Conservation (phyloP, 2,329 filamentous ascomycete species). For the Fusarium albosuccineum region DNA sequence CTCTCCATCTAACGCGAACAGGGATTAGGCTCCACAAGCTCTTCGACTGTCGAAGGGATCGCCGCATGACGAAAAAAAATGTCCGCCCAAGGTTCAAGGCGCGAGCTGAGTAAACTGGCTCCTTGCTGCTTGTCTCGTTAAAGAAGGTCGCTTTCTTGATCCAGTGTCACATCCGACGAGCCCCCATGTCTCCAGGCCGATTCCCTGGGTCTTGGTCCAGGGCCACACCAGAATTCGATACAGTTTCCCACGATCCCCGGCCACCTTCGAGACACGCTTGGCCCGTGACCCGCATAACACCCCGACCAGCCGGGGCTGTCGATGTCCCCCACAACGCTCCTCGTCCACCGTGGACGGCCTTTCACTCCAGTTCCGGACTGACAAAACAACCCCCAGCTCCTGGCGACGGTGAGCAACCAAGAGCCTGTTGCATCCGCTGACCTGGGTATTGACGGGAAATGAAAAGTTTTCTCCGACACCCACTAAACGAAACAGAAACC, state of each 20-base stretch:
- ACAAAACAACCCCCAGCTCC: slow-evolving; percentile 37
- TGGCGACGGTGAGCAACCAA: slow-evolving; percentile 22
- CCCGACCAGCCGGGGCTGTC: slow-evolving; percentile 30
- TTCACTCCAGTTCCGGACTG: slow-evolving; percentile 39
- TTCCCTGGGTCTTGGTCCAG: slow-evolving; percentile 10
- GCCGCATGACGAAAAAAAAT: slow-evolving; percentile 10
- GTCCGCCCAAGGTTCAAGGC: slow-evolving; percentile 12
- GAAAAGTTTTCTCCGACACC: slow-evolving; percentile 21
- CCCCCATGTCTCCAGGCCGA: slow-evolving; percentile 10
- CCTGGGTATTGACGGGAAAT: slow-evolving; percentile 9
- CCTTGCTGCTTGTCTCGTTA: slow-evolving; percentile 26
- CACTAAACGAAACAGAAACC: slow-evolving; percentile 15
- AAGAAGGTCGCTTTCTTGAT: slow-evolving; percentile 32
- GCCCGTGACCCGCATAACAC: slow-evolving; percentile 39
- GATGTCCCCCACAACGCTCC: slow-evolving; percentile 28
- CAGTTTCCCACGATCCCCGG: slow-evolving; percentile 34
- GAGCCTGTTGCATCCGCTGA: slow-evolving; percentile 2
- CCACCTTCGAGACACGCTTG: slow-evolving; percentile 40
- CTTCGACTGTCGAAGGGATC: no score
- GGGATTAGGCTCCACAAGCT: no score
- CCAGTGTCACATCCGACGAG: slow-evolving; percentile 20
- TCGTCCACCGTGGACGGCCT: slow-evolving; percentile 38
- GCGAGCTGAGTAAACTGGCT: slow-evolving; percentile 14
- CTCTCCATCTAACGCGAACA: no score
- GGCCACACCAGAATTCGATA: slow-evolving; percentile 46